Evolutionary conservation across 768 basidiomycete genomes (phyloP).

Genomic region (Pulveroboletus sp.): DNA sequence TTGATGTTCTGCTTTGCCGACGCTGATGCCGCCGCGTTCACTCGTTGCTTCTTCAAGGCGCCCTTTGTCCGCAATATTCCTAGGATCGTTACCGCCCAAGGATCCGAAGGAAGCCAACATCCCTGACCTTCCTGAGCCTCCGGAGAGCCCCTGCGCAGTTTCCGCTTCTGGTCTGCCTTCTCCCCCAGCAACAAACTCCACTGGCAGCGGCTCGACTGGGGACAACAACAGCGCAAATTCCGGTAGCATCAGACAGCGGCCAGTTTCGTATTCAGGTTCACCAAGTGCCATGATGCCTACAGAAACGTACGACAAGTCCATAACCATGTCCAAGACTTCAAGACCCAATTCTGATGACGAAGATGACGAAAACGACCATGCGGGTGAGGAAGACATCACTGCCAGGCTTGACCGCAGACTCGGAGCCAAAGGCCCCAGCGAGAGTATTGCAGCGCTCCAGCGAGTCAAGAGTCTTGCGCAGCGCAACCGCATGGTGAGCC

Average conservation of each 20-base stretch:
- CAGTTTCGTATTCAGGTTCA: conserved; percentile 26
- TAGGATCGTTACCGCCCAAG: conserved; percentile 43
- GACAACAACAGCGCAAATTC: conserved; percentile 47
- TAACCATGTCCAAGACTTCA: conserved; percentile 23
- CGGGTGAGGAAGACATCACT: conserved; percentile 63
- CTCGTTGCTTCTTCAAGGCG: conserved; percentile 41
- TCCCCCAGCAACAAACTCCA: conserved; percentile 83
- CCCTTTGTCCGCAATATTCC: conserved; percentile 62
- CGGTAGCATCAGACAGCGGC: conserved; percentile 39
- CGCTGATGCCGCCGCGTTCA: conserved; percentile 52
- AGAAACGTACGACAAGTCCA: conserved; percentile 37
- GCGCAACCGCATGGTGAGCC: conserved; percentile 68
- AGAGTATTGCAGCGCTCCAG: conserved; percentile 59
- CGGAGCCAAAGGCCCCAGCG: conserved; percentile 40
- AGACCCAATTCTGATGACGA: conserved; percentile 42
- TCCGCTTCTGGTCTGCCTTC: conserved; percentile 73
- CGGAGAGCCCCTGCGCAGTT: conserved; percentile 53
- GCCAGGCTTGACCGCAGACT: conserved; percentile 45
- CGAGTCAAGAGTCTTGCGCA: conserved; percentile 69
- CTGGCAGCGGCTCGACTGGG: conserved; percentile 74
- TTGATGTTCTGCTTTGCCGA: conserved; percentile 27
- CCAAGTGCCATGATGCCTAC: conserved; percentile 37
- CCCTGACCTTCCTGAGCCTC: conserved; percentile 70
- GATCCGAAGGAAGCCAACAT: conserved; percentile 40
- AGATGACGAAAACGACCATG: conserved; percentile 46